Percentiles rank a stretch among this genome's conserved stretches.
phyloP scores from a whole-genome alignment of 352 stramenopile genomes.

The Thraustotheca clavata region DNA sequence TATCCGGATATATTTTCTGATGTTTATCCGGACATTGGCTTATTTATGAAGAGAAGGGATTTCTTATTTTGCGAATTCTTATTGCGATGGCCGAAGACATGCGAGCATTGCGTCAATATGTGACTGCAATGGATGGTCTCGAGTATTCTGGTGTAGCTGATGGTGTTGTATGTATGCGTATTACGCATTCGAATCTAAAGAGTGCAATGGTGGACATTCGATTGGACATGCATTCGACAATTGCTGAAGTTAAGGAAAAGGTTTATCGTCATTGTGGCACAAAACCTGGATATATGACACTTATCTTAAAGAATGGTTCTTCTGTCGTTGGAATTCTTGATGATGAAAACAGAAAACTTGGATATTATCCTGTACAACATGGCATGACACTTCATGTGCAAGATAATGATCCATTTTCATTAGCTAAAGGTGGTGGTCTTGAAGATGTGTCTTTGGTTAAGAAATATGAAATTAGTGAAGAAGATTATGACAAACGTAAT shows the following conservation, averaged over 20 bases:
- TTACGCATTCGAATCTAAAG: slow-evolving; percentile 97
- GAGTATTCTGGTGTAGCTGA: slow-evolving; percentile 83
- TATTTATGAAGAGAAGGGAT: not conserved
- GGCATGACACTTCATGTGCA: slow-evolving; percentile 94
- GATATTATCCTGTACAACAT: slow-evolving; percentile 85
- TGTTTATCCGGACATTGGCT: too few species aligned
- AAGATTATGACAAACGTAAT: slow-evolving; percentile 97
- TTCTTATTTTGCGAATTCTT: not conserved
- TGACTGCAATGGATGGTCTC: slow-evolving; percentile 75
- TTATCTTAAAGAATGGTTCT: slow-evolving; percentile 50
- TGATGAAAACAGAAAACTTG: slow-evolving; percentile 79
- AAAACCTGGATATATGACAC: slow-evolving; percentile 82
- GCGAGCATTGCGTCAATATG: slow-evolving; percentile 58
- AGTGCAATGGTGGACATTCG: slow-evolving; percentile 96
- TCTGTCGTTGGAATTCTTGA: slow-evolving; percentile 40
- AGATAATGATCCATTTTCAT: slow-evolving; percentile 95
- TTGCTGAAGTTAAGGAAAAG: slow-evolving; percentile 85
- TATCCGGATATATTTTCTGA: too few species aligned
- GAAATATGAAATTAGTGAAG: slow-evolving; percentile 98
- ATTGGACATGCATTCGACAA: slow-evolving; percentile 88
- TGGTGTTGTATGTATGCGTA: slow-evolving; percentile 90
- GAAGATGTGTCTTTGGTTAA: slow-evolving; percentile 95
- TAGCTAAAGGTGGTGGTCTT: slow-evolving; percentile 89
- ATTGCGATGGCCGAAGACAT: slow-evolving; percentile 62
- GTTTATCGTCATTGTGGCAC: slow-evolving; percentile 95